Evolutionary conservation across 2,329 filamentous ascomycete species (phyloP).

Genomic region (Anisogramma anomala): DNA sequence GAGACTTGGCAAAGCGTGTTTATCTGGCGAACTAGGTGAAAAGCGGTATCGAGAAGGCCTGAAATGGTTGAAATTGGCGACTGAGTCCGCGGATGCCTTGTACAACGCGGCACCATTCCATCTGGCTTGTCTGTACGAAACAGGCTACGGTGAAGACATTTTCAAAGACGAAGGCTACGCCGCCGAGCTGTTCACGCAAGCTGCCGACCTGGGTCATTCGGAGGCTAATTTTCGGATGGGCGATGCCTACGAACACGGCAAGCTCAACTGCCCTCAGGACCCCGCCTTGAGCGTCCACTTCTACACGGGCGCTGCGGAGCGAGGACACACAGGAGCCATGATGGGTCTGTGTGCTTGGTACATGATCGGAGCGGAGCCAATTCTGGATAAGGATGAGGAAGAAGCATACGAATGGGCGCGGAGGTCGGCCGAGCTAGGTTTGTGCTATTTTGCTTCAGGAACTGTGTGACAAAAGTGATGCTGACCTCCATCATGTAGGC

Average conservation of each 20-base stretch:
- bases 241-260: constrained; percentile 93
- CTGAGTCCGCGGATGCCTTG: constrained; percentile 78
- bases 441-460: constrained; percentile 23
- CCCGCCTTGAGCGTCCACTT: constrained; percentile 93
- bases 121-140: constrained; percentile 77
- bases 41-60: constrained; percentile 82
- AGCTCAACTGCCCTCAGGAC: constrained; percentile 76
- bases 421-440: constrained; percentile 75
- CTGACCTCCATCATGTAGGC: constrained; percentile 31
- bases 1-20: constrained; percentile 78
- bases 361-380: constrained; percentile 83
- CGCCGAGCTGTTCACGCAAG: constrained; percentile 86
- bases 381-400: constrained; percentile 87
- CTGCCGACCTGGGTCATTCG: constrained; percentile 79
- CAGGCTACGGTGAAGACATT: constrained; percentile 85
- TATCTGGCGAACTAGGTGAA: constrained; percentile 78
- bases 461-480: no score
- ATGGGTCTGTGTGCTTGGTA: constrained; percentile 99
- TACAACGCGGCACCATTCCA: constrained; percentile 92
- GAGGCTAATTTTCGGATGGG: constrained; percentile 82
- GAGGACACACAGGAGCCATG: constrained; percentile 77
- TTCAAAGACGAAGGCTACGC: constrained; percentile 87
- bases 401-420: constrained; percentile 96
- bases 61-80: constrained; percentile 91
- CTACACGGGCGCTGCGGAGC: constrained; percentile 84